A percentile compares a stretch with the other conserved stretches of the same genome.
Evolutionary conservation across 163 green algal species (phyloP).

Genomic region (Chlorella variabilis): DNA sequence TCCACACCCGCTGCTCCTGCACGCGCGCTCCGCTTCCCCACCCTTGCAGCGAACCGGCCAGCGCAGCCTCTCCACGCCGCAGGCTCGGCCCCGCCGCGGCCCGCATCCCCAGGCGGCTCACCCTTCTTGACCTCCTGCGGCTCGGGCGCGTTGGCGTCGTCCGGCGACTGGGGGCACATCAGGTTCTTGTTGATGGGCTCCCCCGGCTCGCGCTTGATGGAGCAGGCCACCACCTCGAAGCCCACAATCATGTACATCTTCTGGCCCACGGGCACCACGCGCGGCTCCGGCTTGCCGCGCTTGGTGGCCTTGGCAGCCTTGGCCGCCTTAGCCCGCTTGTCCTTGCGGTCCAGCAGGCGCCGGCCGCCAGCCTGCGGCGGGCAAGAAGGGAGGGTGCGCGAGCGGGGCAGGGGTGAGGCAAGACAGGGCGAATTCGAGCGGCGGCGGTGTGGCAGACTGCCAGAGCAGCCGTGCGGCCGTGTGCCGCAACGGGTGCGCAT

Average conservation of each 20-base stretch:
- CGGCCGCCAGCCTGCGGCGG: conserved; percentile 42
- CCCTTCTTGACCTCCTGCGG: conserved; percentile 81
- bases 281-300: conserved; percentile 3
- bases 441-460: no score
- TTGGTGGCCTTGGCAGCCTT: conserved; percentile 25
- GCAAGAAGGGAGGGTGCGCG: neutral
- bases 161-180: conserved; percentile 60
- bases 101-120: no score
- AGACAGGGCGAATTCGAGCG: no score
- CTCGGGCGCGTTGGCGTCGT: conserved; percentile 50
- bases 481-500: no score
- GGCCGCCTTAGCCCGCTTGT: neutral
- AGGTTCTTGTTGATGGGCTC: conserved; percentile 65
- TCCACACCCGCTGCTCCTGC: no score
- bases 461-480: no score
- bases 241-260: conserved; percentile 91
- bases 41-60: no score
- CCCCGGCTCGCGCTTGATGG: conserved; percentile 72
- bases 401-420: neutral
- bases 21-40: no score
- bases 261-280: conserved; percentile 9
- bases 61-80: no score
- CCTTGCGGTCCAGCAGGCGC: conserved; percentile 23
- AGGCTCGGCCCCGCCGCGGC: no score
- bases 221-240: conserved; percentile 95